These are phyloP conservation scores for Discostella pseudostelligera DNA, from an alignment of 108 stramenopile species.

Conservation along the genomic window DNA sequence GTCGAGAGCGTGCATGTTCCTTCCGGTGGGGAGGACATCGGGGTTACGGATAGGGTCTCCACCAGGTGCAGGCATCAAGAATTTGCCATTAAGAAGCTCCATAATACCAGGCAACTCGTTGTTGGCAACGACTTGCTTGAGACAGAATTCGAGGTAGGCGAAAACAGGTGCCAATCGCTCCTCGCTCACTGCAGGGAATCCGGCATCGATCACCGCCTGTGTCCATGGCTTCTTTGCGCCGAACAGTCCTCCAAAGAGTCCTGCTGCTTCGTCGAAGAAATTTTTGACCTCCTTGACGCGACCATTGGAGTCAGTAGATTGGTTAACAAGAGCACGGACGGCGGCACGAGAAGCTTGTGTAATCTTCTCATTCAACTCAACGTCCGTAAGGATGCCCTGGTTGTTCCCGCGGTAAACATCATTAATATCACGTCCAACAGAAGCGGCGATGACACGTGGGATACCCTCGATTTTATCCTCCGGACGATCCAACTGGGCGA, in stretches of 20 bases:
- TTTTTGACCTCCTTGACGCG: constrained; percentile 94
- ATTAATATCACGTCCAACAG: constrained; percentile 91
- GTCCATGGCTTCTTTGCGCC: constrained; percentile 89
- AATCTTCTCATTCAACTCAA: constrained; percentile 85
- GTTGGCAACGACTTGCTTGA: constrained; percentile 96
- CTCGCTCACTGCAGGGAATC: constrained; percentile 84
- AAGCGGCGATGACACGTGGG: constrained; percentile 91
- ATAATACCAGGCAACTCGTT: constrained; percentile 94
- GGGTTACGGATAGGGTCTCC: constrained; percentile 98
- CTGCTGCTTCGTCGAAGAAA: constrained; percentile 80
- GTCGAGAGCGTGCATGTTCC: constrained; percentile 96
- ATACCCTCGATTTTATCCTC: constrained; percentile 92
- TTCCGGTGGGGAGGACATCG: constrained; percentile 93
- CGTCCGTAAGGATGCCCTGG: constrained; percentile 83
- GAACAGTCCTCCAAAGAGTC: constrained; percentile 59
- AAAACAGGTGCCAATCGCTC: constrained; percentile 82
- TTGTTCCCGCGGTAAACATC: constrained; percentile 94
- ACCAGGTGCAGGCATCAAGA: constrained; percentile 95
- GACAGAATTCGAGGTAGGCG: constrained; percentile 93
- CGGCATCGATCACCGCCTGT: constrained; percentile 83
- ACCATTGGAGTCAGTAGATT: constrained; percentile 89
- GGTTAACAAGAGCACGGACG: constrained; percentile 84
- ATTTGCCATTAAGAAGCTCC: constrained; percentile 91
- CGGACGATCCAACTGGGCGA: constrained; percentile 92
- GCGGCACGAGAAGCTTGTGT: constrained; percentile 86